A percentile compares a stretch with the other conserved stretches of the same genome.
Conservation (phyloP, 352 stramenopile genomes). For the Pythium angustatum region DNA sequence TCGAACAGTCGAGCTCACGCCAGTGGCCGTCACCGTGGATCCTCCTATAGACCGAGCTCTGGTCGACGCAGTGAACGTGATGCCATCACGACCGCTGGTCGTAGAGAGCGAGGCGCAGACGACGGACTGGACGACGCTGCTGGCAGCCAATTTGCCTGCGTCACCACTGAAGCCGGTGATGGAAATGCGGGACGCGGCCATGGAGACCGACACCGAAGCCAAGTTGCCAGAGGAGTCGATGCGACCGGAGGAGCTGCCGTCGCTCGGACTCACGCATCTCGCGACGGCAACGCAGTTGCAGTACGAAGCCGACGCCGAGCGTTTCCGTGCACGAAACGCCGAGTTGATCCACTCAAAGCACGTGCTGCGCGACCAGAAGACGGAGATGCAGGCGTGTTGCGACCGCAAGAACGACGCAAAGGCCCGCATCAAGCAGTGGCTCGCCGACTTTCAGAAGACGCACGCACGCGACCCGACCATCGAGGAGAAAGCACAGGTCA, state of each 20-base stretch:
- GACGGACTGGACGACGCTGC: not conserved
- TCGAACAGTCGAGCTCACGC: slow-evolving; percentile 37
- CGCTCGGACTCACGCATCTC: not conserved
- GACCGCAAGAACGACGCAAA: slow-evolving; percentile 59
- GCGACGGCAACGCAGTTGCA: slow-evolving; percentile 29
- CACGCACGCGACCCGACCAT: slow-evolving; percentile 59
- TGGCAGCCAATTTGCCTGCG: not conserved
- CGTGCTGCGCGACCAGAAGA: slow-evolving; percentile 37
- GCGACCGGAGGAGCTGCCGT: not conserved
- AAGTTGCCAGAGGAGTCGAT: not conserved
- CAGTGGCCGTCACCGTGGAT: too few relatives aligned
- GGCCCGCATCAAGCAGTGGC: slow-evolving; percentile 61
- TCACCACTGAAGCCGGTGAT: not conserved
- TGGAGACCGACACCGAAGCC: slow-evolving; percentile 16
- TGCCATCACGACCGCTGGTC: not conserved
- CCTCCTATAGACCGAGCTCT: too few relatives aligned
- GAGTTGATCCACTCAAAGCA: slow-evolving; percentile 51
- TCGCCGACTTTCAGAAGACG: slow-evolving; percentile 51
- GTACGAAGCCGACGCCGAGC: slow-evolving; percentile 52
- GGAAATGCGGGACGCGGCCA: slow-evolving; percentile 7
- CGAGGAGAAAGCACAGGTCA: slow-evolving; percentile 80
- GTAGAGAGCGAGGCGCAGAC: slow-evolving; percentile 12
- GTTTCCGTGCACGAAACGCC: slow-evolving; percentile 39
- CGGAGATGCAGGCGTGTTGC: slow-evolving; percentile 33
- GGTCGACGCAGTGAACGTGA: not conserved